Base-by-base conservation (phyloP, 441 rosid species). In the Erodium texanum region DNA sequence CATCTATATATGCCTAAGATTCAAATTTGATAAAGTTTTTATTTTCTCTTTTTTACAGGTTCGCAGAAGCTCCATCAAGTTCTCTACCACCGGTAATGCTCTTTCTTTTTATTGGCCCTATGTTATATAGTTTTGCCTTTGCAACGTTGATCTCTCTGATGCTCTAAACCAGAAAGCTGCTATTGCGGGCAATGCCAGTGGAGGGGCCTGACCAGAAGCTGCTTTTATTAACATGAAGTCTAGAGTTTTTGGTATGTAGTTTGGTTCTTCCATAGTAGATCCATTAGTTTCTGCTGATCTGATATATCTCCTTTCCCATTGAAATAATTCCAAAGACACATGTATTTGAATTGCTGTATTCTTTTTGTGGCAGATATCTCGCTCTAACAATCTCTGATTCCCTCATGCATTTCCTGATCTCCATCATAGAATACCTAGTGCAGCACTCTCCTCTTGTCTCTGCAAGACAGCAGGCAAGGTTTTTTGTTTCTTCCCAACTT, bases 151-250 rank as follows among this genome's bases (percentile, higher is more conserved):
- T 66, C 16, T 20, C 70, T 45, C 19, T 20, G n/a, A 18, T 65
- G 64, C 58, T 73, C 32, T 59, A 1, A 45, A 24, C 69, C 82
- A 90, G 94, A 78, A 84, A 73, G 86, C 84, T 75, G 87, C 89
- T 72, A 81, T 87, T 64, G 81, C 88, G 1, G 92, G 87, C 52
- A 81, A 84, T 70, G 89, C 86, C 71, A 83, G 90, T 66, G 91
- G 82, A 73, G 86, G 71, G 36, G 67, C 82, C 75, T 84, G 81
- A 82, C 77, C 64, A 43, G 67, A 74, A 68, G 24, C 59, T 64
- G 32, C 36, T 62, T 54, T 61, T 45, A 71, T 75, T 73, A 67
- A 71, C 70, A 75, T 66, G 76, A 72, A 77, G 86, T 83, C 85
- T 65, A 54, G 52, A 65, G 75, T 71, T 65, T 38, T 65, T 41